Evolutionary conservation across 2,329 filamentous ascomycete genomes (phyloP), one percentile per base, ranked within the genome.

Genomic region (Colletotrichum tanaceti): DNA sequence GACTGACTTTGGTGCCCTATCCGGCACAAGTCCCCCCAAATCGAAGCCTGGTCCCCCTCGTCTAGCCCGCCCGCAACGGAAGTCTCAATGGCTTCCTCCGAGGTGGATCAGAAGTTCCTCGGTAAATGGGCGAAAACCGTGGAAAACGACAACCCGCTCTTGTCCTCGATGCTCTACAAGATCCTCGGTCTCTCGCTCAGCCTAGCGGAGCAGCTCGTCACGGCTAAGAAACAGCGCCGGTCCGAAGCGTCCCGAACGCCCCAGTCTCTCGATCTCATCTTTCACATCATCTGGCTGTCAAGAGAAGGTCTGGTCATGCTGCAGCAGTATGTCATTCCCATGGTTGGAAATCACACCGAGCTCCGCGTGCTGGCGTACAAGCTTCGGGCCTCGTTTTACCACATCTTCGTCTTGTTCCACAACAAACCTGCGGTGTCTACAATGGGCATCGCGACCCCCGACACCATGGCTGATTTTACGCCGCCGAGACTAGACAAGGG

Each of bases 71-170:
- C 41, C 20, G 43, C 58, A 6, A 32, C 22, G 41, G n/a, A 50
- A 55, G 63, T 53, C 75, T 76, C 77, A 71, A 99, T 98, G 96
- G 96, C 96, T 82, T 96, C 94, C 77, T 96, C 94, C 70, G 93
- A 97, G 82, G 93, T 98, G 71, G 96, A 99, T 80, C 94, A 97
- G 83, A 99, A 98, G 83, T 97, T 97, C 81, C 87, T 99, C 75
- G 94, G 93, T 81, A 91, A 90, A 77, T 90, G 97, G 77, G 95
- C 96, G 78, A 92, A 90, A 80, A 87, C 90, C 70, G 94, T 93
- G 73, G 90, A 91, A 76, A 83, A 87, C 69, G 90, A 93, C 73
- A 96, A 95, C 76, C 90, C 92, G 4, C 85, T 94, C 20, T 87
- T 98, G 53, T 92, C 92, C 9, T 87, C 87, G 22, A 94, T 93